A percentile compares a stretch with the other conserved stretches of the same genome.
These are phyloP conservation scores for Pythium folliculosum DNA, from an alignment of 352 stramenopile species.

Conservation along the genomic window DNA sequence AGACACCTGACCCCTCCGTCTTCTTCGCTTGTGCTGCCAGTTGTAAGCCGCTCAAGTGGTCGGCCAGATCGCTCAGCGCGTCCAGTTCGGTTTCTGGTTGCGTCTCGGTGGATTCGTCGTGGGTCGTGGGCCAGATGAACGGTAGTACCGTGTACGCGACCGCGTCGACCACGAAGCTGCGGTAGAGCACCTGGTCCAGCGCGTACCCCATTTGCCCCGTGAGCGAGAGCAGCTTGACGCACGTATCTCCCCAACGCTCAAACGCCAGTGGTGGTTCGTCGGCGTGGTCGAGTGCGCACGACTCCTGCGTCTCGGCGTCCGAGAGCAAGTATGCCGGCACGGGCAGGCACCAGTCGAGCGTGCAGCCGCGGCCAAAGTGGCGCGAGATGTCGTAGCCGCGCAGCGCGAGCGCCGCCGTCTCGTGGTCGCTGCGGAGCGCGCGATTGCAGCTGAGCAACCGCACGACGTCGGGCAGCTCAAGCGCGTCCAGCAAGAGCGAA, in stretches of 20 bases:
- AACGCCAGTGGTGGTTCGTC: background rate
- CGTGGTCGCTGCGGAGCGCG: background rate
- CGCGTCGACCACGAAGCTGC: background rate
- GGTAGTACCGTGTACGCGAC: conserved; percentile 4
- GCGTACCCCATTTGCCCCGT: background rate
- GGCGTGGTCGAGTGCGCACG: conserved; percentile 3
- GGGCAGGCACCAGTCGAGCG: conserved; percentile 2
- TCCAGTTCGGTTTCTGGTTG: background rate
- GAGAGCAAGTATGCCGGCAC: background rate
- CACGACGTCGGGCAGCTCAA: background rate
- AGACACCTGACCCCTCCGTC: background rate
- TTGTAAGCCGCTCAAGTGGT: background rate
- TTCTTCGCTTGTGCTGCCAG: background rate
- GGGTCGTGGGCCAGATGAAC: background rate
- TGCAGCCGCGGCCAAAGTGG: conserved; percentile 6
- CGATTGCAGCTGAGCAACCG: conserved; percentile 1
- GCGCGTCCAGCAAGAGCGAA: background rate
- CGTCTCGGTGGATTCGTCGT: background rate
- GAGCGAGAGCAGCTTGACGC: conserved; percentile 4
- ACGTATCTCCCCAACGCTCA: background rate
- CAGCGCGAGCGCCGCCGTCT: background rate
- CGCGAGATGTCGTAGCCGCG: background rate
- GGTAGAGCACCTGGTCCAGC: background rate
- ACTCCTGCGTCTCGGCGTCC: background rate
- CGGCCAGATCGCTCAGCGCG: background rate